Percentiles rank a stretch among this genome's conserved stretches.
phyloP scores from a whole-genome alignment of 257 asterid genomes.

The Verbascum thapsus region DNA sequence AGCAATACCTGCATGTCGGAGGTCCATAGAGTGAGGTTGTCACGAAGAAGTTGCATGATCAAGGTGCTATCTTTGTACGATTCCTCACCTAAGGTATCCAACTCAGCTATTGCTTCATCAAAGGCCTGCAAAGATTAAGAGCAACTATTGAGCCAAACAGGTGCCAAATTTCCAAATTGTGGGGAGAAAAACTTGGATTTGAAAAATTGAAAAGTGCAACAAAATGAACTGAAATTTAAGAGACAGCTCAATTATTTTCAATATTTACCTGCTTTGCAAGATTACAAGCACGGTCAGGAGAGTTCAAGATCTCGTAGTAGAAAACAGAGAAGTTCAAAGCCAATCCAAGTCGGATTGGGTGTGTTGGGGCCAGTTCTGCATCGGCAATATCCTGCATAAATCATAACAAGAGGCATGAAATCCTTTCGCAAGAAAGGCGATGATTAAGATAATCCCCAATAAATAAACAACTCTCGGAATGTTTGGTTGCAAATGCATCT shows the following conservation, averaged over 20 bases:
- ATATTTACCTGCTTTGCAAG: slow-evolving; percentile 76
- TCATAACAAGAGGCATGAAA: neutral
- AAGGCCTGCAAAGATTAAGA: too few species aligned
- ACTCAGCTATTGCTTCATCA: slow-evolving; percentile 88
- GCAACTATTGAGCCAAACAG: too few species aligned
- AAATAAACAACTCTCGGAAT: neutral
- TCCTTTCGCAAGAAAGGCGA: neutral
- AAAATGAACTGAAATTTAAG: neutral
- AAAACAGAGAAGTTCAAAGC: slow-evolving; percentile 88
- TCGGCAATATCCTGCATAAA: slow-evolving; percentile 72
- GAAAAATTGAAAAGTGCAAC: too few species aligned
- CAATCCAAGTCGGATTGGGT: slow-evolving; percentile 86
- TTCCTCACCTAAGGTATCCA: slow-evolving; percentile 92
- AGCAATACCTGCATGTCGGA: slow-evolving; percentile 75
- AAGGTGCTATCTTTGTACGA: slow-evolving; percentile 97
- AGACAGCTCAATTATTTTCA: neutral
- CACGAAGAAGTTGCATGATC: slow-evolving; percentile 89
- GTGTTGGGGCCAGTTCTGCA: slow-evolving; percentile 79
- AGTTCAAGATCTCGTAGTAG: too few species aligned
- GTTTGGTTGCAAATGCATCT: neutral
- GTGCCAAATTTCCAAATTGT: neutral
- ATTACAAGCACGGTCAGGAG: slow-evolving; percentile 88
- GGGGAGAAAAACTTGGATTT: too few species aligned
- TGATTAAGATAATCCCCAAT: neutral
- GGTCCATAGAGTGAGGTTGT: slow-evolving; percentile 85